Conservation (phyloP, 257 asterid genomes). For the Solanum corneliomulleri region DNA sequence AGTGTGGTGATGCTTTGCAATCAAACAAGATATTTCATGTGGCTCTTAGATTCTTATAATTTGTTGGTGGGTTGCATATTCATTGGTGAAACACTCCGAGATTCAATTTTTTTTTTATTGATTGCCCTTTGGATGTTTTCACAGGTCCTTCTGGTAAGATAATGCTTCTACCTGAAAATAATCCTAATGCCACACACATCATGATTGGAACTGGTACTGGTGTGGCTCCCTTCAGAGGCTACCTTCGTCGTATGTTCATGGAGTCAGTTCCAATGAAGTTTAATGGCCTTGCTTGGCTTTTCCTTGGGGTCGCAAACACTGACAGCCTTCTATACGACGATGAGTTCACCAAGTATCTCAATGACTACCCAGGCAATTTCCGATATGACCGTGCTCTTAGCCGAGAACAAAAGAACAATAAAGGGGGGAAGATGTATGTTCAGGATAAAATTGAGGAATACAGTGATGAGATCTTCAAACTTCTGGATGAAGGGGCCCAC, state of each 20-base stretch:
- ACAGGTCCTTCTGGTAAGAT: slow-evolving; percentile 97
- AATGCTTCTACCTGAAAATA: slow-evolving; percentile 88
- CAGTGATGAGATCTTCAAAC: slow-evolving; percentile 79
- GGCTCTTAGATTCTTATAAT: not conserved
- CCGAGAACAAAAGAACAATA: slow-evolving; percentile 77
- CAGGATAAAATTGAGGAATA: slow-evolving; percentile 96
- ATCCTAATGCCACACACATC: slow-evolving; percentile 85
- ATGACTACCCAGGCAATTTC: slow-evolving; percentile 67
- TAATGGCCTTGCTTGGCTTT: slow-evolving; percentile 90
- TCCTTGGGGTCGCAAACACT: slow-evolving; percentile 88
- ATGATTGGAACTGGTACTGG: slow-evolving; percentile 98
- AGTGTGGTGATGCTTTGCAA: not conserved
- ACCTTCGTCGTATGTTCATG: slow-evolving; percentile 97
- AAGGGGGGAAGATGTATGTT: slow-evolving; percentile 93
- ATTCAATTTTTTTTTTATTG: not conserved
- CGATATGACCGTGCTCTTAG: slow-evolving; percentile 82
- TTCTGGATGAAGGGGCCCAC: slow-evolving; percentile 82
- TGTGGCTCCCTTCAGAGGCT: slow-evolving; percentile 85
- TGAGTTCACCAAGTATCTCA: slow-evolving; percentile 67
- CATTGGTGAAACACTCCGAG: not conserved
- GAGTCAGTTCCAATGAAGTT: slow-evolving; percentile 79
- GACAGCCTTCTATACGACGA: slow-evolving; percentile 87
- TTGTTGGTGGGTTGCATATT: not conserved
- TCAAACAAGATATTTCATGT: not conserved
- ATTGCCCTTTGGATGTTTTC: not conserved